phyloP scores from a whole-genome alignment of 768 basidiomycete species.

The Pleurotus platypus region DNA sequence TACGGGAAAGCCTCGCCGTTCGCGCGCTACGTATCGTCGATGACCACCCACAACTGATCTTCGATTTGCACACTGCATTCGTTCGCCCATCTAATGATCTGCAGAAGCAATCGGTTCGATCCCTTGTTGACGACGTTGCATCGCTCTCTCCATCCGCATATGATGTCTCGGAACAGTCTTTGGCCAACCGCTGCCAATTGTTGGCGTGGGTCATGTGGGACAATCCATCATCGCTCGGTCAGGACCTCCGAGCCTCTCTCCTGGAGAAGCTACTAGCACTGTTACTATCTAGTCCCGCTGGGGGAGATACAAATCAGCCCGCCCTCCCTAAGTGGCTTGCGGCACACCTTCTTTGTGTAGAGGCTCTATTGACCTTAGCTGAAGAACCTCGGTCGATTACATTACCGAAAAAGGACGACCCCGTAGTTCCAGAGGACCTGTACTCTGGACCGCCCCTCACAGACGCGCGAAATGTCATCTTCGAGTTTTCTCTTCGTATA shows the following conservation, averaged over 20 bases:
- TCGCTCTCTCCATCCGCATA: conserved; percentile 61
- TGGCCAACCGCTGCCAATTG: conserved; percentile 81
- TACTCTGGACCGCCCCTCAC: conserved; percentile 56
- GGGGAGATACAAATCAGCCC: conserved; percentile 49
- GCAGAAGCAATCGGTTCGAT: conserved; percentile 62
- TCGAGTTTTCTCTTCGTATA: conserved; percentile 75
- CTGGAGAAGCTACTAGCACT: conserved; percentile 70
- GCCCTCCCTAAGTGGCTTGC: conserved; percentile 83
- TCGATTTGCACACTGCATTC: conserved; percentile 84
- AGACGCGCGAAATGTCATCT: conserved; percentile 63
- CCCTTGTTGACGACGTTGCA: conserved; percentile 76
- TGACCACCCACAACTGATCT: conserved; percentile 82
- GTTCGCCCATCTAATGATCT: conserved; percentile 57
- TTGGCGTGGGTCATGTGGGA: conserved; percentile 83
- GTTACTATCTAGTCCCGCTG: conserved; percentile 52
- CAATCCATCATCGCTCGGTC: conserved; percentile 54
- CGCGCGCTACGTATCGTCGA: conserved; percentile 80
- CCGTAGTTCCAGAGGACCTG: conserved; percentile 47
- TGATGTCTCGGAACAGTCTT: conserved; percentile 68
- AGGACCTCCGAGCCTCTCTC: conserved; percentile 50
- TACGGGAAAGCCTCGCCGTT: conserved; percentile 61
- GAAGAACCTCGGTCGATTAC: conserved; percentile 66
- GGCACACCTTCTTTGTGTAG: conserved; percentile 79
- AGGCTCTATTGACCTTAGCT: conserved; percentile 73
- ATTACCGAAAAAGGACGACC: conserved; percentile 70